A percentile compares a stretch with the other conserved stretches of the same genome.
These are phyloP conservation scores for Cetraspora pellucida DNA, from an alignment of 192 early-diverging fungal species.

Conservation along the genomic window DNA sequence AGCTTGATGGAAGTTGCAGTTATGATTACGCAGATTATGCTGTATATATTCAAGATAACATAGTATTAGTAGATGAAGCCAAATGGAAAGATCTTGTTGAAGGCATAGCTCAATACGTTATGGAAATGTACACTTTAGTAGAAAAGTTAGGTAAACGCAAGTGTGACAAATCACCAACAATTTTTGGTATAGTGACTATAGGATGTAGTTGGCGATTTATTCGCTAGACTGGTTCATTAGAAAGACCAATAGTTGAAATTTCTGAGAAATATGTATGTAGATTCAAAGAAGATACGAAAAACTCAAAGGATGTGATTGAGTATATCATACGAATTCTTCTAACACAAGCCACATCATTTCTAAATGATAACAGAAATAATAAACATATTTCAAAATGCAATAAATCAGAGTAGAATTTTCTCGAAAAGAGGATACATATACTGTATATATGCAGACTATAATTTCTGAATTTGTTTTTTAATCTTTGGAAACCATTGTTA, in stretches of 20 bases:
- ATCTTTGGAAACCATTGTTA: no score
- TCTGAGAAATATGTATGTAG: neutral
- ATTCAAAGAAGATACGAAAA: neutral
- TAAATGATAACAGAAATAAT: neutral
- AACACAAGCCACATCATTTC: neutral
- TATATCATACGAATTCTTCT: slow-evolving; percentile 15
- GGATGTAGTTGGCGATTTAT: slow-evolving; percentile 17
- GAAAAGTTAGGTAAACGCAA: neutral
- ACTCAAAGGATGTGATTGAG: slow-evolving; percentile 1
- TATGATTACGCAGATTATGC: slow-evolving; percentile 24
- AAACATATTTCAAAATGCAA: no score
- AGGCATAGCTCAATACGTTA: neutral
- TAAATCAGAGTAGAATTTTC: no score
- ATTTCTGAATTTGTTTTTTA: no score
- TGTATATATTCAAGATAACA: neutral
- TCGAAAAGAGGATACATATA: no score
- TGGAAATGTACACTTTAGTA: neutral
- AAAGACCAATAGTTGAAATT: slow-evolving; percentile 15
- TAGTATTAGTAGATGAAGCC: neutral
- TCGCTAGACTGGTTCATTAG: slow-evolving; percentile 13
- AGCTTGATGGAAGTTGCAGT: slow-evolving; percentile 25
- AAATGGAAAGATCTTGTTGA: neutral
- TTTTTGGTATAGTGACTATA: slow-evolving; percentile 21
- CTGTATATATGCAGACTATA: no score
- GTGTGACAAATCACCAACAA: neutral